Evolutionary conservation across 2,329 filamentous ascomycete species (phyloP).

Genomic region (Alternaria novae-zelandiae): DNA sequence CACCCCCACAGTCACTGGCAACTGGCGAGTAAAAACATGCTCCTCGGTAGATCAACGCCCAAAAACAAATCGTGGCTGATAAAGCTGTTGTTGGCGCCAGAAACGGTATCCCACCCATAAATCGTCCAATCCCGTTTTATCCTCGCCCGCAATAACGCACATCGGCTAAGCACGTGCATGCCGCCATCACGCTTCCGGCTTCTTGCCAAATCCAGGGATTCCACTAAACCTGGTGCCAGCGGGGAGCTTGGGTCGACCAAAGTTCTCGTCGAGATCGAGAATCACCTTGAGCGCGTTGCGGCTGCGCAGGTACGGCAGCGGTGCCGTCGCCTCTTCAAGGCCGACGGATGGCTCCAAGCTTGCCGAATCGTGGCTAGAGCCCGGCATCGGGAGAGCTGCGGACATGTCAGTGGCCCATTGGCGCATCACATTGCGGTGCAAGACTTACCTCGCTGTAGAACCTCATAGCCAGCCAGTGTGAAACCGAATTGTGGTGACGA

Average conservation of each 20-base stretch:
- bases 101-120: slow-evolving; percentile 26
- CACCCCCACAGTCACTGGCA: slow-evolving; percentile 27
- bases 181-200: slow-evolving; percentile 31
- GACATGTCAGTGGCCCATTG: not conserved
- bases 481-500: slow-evolving; percentile 98
- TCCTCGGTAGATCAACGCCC: slow-evolving; percentile 28
- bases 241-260: slow-evolving; percentile 74
- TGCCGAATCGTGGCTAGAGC: slow-evolving; percentile 61
- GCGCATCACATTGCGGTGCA: not conserved
- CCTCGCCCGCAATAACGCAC: slow-evolving; percentile 24
- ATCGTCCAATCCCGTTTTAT: slow-evolving; percentile 42
- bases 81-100: slow-evolving; percentile 28
- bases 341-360: slow-evolving; percentile 67
- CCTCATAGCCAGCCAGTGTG: slow-evolving; percentile 92
- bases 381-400: slow-evolving; percentile 75
- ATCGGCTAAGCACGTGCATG: slow-evolving; percentile 14
- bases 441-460: slow-evolving; percentile 70
- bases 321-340: slow-evolving; percentile 67
- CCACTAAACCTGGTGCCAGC: slow-evolving; percentile 44
- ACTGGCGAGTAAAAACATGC: slow-evolving; percentile 19
- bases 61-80: slow-evolving; percentile 38
- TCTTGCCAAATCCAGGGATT: slow-evolving; percentile 46
- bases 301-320: slow-evolving; percentile 72
- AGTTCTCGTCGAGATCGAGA: slow-evolving; percentile 90
- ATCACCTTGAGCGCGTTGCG: slow-evolving; percentile 95